Base-by-base conservation (phyloP, 192 early-diverging fungal genomes). In the Coemansia sp. region DNA sequence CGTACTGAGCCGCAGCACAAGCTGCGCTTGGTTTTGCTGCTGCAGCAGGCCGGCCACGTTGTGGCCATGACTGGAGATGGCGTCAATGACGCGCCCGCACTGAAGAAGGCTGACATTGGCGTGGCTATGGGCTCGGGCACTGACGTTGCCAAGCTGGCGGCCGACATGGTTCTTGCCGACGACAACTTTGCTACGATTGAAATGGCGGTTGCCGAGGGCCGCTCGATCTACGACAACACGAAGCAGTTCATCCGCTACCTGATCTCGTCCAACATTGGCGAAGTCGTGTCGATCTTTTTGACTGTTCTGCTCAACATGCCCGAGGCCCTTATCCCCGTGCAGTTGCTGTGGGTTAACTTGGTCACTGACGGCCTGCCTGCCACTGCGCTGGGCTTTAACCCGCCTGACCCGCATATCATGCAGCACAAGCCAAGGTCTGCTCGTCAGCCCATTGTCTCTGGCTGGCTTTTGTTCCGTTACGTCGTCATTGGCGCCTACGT, bases 101-200 rank as follows among this genome's bases (percentile, higher is more conserved):
- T 99, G 47, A 97, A 97, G 80, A 92, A 91, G 78, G 98, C 98
- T 38, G 95, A 99, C 78, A 98, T 99, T 85, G 98, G 98, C 76
- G 87, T 99, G 62, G 96, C 98, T 8, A 99, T 99, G 97, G 98
- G 98, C 27, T 86, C 87, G 13, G 98, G 98, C 70, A 97, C 98
- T 0, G 98, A 98, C 76, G 97, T 99, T 50, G 96, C 98, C 55
- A 98, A 98, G 85, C 84, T 96, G 29, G 98, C 98, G 7, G 91
- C 92, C 44, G 98, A 98, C 78, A 98, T 99, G 96, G 93, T 98
- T 24, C 85, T 99, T 32, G 93, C 95, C 6, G 95, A 99, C 82
- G 94, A 98, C 84, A 98, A 99, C 90, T 99, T 99, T 88, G 89
- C 95, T 29, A 98, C 96, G 35, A 98, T 99, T 55, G 95, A 95